Evolutionary conservation across 1,284 basidiomycete species (phyloP).

Genomic region (Ustilago esculenta): DNA sequence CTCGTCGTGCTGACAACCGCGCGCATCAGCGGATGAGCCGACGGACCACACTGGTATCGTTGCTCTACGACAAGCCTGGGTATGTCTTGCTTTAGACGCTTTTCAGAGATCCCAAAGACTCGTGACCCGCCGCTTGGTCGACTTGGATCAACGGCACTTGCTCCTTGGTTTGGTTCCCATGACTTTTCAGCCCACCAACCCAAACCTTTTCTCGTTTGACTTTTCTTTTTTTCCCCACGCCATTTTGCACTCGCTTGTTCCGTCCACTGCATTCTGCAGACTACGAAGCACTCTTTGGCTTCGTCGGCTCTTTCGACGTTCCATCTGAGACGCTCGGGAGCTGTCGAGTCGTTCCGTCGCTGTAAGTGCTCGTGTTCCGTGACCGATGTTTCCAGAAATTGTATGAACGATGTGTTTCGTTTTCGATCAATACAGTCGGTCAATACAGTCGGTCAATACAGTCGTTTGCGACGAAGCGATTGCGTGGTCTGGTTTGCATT

Average conservation of each 20-base stretch:
- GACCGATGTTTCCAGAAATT: too few species aligned
- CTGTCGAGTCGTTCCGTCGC: too few species aligned
- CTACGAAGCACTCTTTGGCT: too few species aligned
- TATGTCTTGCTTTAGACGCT: slow-evolving; percentile 28
- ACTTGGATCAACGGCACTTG: not conserved
- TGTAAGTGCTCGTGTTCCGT: too few species aligned
- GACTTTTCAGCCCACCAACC: too few species aligned
- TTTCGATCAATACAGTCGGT: too few species aligned
- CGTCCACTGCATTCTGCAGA: too few species aligned
- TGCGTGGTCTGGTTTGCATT: too few species aligned
- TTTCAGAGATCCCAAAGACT: not conserved
- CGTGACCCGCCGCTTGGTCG: not conserved
- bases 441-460: too few species aligned
- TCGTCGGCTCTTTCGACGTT: not conserved
- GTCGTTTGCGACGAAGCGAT: too few species aligned
- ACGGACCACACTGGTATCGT: not conserved
- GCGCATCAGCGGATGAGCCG: not conserved
- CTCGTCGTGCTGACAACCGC: not conserved
- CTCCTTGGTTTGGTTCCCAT: not conserved
- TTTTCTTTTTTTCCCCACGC: not conserved
- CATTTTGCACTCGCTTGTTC: not conserved
- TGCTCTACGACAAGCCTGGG: slow-evolving; percentile 15
- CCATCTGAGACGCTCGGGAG: too few species aligned
- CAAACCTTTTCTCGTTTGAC: not conserved
- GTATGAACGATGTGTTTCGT: too few species aligned